Evolutionary conservation across 805 yeast genomes (phyloP), one percentile per base, ranked within the genome.

Genomic region (Clavispora fructus): DNA sequence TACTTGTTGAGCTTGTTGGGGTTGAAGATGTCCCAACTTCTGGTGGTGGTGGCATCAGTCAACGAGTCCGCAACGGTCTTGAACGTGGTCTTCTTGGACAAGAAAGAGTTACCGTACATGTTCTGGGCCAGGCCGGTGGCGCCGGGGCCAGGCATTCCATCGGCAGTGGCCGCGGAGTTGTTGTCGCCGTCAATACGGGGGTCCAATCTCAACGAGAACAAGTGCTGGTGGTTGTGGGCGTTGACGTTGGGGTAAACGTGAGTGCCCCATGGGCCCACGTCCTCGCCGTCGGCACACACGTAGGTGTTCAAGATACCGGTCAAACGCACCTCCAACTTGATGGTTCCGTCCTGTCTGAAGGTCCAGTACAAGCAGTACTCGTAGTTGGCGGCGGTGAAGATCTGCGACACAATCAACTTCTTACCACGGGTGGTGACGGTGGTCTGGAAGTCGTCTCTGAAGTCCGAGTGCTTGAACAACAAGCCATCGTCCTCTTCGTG

Each of bases 401-500:
- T 83, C 68, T 86, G 92, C 23, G 91, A 85, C 46, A 87, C 71
- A 48, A 85, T 76, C 65, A 86, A 75, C 65, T 77, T 82, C 56
- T 85, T 82, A 42, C 89, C 85, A 70, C 95, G 79, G 43, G 89
- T 82, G 50, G 81, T 85, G 55, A 85, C 77, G 32, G 85, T 78
- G 45, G 92, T 86, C 51, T 80, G 81, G 67, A 83, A 85, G 61
- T 75, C 79, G 64, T 86, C 92, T 73, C 94, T 79, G 72, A 83
- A 86, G 68, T 86, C 92, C 47, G 92, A 84, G 68, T 86, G 94
- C 72, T 86, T 86, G 75, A 73, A 85, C 54, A 86, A 69, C 53
- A 86, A 66, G 30, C 94, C 92, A 58, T 85, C 90, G 60, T 87
- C 94, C 66, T 86, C 92, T 71, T 86, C 94, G 63, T 87, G 94